Evolutionary conservation across 805 yeast genomes (phyloP).

Genomic region (Yamadazyma laniorum): DNA sequence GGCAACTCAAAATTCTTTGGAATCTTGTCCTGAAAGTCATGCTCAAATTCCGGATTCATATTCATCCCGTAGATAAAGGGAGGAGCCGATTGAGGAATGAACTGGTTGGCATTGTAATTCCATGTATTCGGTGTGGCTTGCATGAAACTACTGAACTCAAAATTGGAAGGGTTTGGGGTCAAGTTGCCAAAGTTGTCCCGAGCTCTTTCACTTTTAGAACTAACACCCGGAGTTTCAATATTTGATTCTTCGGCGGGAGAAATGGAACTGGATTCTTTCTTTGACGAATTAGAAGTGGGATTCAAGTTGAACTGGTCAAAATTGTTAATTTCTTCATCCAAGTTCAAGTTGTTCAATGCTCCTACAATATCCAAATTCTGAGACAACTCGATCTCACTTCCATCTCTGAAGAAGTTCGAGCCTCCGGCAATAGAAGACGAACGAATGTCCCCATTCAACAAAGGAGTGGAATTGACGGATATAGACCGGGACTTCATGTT

Average conservation of each 20-base stretch:
- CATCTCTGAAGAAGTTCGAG: slow-evolving; percentile 20
- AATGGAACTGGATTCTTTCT: neutral
- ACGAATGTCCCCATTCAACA: slow-evolving; percentile 8
- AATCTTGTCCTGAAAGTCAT: slow-evolving; percentile 6
- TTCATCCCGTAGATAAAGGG: slow-evolving; percentile 19
- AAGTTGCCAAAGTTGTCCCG: slow-evolving; percentile 6
- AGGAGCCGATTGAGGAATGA: slow-evolving; percentile 38
- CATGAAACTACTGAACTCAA: slow-evolving; percentile 9
- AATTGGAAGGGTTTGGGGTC: slow-evolving; percentile 21
- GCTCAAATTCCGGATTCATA: slow-evolving; percentile 3
- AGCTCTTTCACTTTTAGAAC: neutral
- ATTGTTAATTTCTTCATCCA: slow-evolving; percentile 36
- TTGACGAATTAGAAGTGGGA: neutral
- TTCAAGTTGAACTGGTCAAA: slow-evolving; percentile 9
- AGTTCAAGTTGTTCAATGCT: slow-evolving; percentile 45
- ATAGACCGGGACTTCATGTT: slow-evolving; percentile 6
- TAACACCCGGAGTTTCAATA: neutral
- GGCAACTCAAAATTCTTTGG: slow-evolving; percentile 22
- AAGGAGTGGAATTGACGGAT: slow-evolving; percentile 11
- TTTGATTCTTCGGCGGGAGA: neutral
- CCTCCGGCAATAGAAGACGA: slow-evolving; percentile 6
- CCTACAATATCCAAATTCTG: slow-evolving; percentile 45
- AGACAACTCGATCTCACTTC: slow-evolving; percentile 4
- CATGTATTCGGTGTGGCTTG: slow-evolving; percentile 26
- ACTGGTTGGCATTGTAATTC: slow-evolving; percentile 20